Evolutionary conservation across 148 eudicot genomes (phyloP).

Genomic region (Spergularia marina): DNA sequence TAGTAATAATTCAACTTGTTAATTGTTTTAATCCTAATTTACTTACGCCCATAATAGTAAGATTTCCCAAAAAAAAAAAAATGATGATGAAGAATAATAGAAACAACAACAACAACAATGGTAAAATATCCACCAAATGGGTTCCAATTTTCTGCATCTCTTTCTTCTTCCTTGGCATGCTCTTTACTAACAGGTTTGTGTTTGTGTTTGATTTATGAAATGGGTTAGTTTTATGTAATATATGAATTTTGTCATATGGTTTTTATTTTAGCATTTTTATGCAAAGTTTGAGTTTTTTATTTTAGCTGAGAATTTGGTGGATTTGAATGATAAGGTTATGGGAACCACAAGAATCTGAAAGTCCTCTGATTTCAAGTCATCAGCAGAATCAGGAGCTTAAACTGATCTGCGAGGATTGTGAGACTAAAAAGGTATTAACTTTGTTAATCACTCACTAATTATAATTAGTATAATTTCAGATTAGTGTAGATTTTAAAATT

Average conservation of each 20-base stretch:
- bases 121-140: conserved; percentile 65
- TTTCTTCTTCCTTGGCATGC: conserved; percentile 74
- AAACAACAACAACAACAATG: conserved; percentile 33
- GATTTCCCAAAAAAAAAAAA: not conserved
- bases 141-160: conserved; percentile 55
- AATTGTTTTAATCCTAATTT: too few relatives aligned
- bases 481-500: not conserved
- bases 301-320: conserved; percentile 8
- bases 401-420: conserved; percentile 67
- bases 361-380: conserved; percentile 50
- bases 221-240: not conserved
- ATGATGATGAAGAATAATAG: conserved; percentile 42
- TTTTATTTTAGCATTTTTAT: conserved; percentile 1
- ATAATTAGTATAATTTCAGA: not conserved
- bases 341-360: conserved; percentile 64
- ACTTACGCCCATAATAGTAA: not conserved
- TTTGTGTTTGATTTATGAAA: too few relatives aligned
- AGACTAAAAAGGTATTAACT: conserved; percentile 50
- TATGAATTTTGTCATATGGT: conserved; percentile 3
- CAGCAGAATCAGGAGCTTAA: conserved; percentile 66
- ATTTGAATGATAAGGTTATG: conserved; percentile 40
- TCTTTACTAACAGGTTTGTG: conserved; percentile 70
- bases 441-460: not conserved
- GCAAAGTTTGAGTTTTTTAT: not conserved
- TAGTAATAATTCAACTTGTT: too few relatives aligned